Base-by-base conservation (phyloP, 2,329 filamentous ascomycete genomes). In the Monosporascus sp. region DNA sequence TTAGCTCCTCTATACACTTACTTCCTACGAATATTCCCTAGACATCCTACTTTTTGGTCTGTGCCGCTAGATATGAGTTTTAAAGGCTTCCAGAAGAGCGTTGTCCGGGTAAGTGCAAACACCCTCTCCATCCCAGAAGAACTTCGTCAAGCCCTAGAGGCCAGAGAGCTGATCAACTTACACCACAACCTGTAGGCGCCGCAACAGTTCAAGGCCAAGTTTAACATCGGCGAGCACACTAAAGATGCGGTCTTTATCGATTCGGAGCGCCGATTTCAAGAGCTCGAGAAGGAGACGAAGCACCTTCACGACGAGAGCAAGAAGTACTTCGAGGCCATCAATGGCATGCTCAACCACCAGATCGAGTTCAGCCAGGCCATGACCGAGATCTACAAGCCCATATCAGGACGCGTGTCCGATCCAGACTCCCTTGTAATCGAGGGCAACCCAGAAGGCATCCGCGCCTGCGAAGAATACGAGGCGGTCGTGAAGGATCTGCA, bases 281-380 rank as follows among this genome's bases (percentile, higher is more conserved):
- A 99, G 75, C 82, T 99, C 59, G 94, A 99, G 74, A 87, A 79
- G 60, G 92, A 99, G 76, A 97, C 94, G 37, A 97, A 97, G 80
- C 93, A 89, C 72, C 85, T 69, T 31, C 93, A 97, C 74, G 90
- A 96, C 76, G 93, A 97, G 73, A 96, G 90, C 52, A 89, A 92
- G 72, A 97, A 96, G 75, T 99, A 99, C 73, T 97, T 96, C 65
- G 86, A 96, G 51, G 90, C 94, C 68, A 97, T 99, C 75, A 97
- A 97, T 75, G 89, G 88, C 78, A 99, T 99, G 94, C 82, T 99
- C 65, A 83, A 79, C 68, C 92, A 97, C 74, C 94, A 99, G 76
- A 97, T 99, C 73, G 93, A 96, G 70, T 99, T 99, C 76, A 96
- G 93, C 63, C 85, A 96, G 74, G 90, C 92, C 60, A 93, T 96